Evolutionary conservation across 495 filamentous ascomycete species (phyloP).

Genomic region (Usnea hakonensis): DNA sequence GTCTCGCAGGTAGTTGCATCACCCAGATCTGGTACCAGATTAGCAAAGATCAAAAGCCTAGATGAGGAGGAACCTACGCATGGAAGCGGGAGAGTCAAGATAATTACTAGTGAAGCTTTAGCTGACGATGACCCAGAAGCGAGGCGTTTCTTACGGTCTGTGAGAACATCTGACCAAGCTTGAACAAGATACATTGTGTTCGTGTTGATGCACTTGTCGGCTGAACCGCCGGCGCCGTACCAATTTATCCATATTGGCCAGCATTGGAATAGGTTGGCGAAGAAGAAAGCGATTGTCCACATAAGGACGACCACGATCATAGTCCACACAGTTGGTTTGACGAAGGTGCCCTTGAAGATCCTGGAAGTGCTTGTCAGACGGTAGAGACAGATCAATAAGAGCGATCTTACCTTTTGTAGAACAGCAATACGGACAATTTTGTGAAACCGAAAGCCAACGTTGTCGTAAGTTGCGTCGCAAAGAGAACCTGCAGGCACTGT

Average conservation of each 20-base stretch:
- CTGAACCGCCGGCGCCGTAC: not conserved
- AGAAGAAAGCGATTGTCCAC: not conserved
- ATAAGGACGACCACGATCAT: constrained; percentile 1
- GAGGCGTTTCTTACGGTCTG: not conserved
- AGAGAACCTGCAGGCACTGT: not conserved
- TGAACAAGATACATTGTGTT: constrained; percentile 1
- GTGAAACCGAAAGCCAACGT: constrained; percentile 4
- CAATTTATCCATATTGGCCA: not conserved
- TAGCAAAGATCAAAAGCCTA: not conserved
- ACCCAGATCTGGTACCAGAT: not conserved
- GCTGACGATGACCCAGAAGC: not conserved
- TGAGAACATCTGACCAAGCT: constrained; percentile 8
- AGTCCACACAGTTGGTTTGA: not conserved
- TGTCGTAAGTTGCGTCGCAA: not conserved
- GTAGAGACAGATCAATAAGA: not conserved
- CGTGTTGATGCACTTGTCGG: not conserved
- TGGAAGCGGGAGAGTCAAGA: not conserved
- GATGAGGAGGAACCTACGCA: not conserved
- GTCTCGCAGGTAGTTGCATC: not conserved
- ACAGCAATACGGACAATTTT: constrained; percentile 5
- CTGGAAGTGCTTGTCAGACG: not conserved
- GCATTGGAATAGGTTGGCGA: constrained; percentile 3
- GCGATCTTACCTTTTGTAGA: not conserved
- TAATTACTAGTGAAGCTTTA: not conserved
- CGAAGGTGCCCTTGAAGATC: not conserved